A percentile compares a stretch with the other conserved stretches of the same genome.
phyloP scores from a whole-genome alignment of 2,329 filamentous ascomycete genomes.

The Penicillium vulpinum region DNA sequence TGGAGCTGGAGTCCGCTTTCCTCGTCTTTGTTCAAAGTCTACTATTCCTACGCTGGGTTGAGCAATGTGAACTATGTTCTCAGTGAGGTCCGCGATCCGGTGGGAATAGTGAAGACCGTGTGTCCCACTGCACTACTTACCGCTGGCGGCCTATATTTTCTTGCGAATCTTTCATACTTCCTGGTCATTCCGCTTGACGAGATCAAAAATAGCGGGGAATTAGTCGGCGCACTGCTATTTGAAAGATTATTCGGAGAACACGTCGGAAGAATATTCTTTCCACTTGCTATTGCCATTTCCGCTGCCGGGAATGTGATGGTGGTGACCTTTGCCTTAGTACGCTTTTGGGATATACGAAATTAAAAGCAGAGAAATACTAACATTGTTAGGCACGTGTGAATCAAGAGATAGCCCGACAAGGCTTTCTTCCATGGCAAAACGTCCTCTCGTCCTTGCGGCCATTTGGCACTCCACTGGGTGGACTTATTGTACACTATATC shows the following conservation, averaged over 20 bases:
- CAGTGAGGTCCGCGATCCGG: slow-evolving; percentile 69
- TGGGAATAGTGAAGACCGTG: slow-evolving; percentile 64
- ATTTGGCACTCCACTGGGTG: slow-evolving; percentile 67
- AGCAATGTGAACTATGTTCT: slow-evolving; percentile 69
- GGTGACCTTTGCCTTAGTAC: slow-evolving; percentile 66
- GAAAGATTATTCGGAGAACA: slow-evolving; percentile 61
- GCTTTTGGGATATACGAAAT: slow-evolving; percentile 19
- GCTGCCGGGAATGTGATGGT: slow-evolving; percentile 73
- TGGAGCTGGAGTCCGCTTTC: slow-evolving; percentile 70
- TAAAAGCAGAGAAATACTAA: not conserved
- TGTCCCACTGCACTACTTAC: slow-evolving; percentile 61
- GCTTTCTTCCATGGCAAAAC: slow-evolving; percentile 65
- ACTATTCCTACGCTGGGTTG: slow-evolving; percentile 68
- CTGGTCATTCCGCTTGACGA: slow-evolving; percentile 67
- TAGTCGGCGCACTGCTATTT: slow-evolving; percentile 69
- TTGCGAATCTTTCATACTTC: slow-evolving; percentile 65
- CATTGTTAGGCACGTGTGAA: slow-evolving; percentile 63
- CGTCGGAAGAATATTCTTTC: slow-evolving; percentile 59
- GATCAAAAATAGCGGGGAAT: slow-evolving; percentile 64
- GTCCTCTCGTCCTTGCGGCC: slow-evolving; percentile 65
- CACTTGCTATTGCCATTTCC: slow-evolving; percentile 65
- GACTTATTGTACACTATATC: slow-evolving; percentile 67
- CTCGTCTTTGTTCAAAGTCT: slow-evolving; percentile 63
- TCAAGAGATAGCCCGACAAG: slow-evolving; percentile 71
- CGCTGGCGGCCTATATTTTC: slow-evolving; percentile 63